Conservation (phyloP, 805 yeast species). For the Candida ascalaphidarum region DNA sequence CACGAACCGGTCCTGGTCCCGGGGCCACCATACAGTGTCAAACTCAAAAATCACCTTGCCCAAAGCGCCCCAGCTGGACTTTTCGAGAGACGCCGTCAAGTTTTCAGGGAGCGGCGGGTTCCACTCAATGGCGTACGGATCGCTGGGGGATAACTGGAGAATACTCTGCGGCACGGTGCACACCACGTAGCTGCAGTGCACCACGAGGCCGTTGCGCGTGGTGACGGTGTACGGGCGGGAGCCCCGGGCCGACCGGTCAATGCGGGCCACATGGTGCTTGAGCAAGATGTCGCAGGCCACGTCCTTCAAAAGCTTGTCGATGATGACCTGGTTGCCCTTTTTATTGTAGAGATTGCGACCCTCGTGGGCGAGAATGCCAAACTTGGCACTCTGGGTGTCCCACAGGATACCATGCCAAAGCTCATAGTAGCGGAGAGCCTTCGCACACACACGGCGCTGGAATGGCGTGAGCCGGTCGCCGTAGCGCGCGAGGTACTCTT, state of each 20-base stretch:
- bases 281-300: slow-evolving; percentile 34
- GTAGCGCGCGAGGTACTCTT: slow-evolving; percentile 38
- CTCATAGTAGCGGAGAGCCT: slow-evolving; percentile 52
- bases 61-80: slow-evolving; percentile 54
- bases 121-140: slow-evolving; percentile 35
- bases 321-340: slow-evolving; percentile 48
- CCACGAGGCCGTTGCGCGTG: slow-evolving; percentile 19
- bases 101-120: no score
- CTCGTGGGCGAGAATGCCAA: slow-evolving; percentile 57
- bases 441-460: slow-evolving; percentile 45
- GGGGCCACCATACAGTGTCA: slow-evolving; percentile 52
- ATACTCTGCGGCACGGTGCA: slow-evolving; percentile 77
- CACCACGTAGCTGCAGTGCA: slow-evolving; percentile 47
- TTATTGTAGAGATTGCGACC: slow-evolving; percentile 73
- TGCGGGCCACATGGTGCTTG: slow-evolving; percentile 32
- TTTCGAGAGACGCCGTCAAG: slow-evolving; percentile 1
- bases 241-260: slow-evolving; percentile 25
- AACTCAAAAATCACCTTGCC: slow-evolving; percentile 74
- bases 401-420: slow-evolving; percentile 76
- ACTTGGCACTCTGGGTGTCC: slow-evolving; percentile 59
- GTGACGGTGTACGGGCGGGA: no score
- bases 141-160: slow-evolving; percentile 30
- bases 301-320: slow-evolving; percentile 29
- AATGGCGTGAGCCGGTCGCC: slow-evolving; percentile 38
- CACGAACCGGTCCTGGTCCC: slow-evolving; percentile 17